A percentile compares a stretch with the other conserved stretches of the same genome.
Conservation (phyloP, 768 basidiomycete species). For the Boletus reticuloceps region DNA sequence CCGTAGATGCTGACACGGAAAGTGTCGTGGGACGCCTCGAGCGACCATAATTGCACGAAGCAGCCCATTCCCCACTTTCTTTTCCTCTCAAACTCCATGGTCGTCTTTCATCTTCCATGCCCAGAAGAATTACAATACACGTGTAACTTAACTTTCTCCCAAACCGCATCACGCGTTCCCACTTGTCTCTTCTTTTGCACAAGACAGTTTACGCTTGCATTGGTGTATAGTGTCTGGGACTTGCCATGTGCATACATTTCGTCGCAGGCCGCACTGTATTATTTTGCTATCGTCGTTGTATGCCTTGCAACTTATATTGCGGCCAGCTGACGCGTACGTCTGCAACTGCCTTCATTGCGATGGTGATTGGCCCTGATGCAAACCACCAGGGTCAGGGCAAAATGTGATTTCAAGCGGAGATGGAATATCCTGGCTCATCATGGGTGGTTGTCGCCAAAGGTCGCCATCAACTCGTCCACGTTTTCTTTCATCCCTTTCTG, state of each 20-base stretch:
- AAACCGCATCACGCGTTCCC: neutral
- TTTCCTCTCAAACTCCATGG: neutral
- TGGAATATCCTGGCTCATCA: conserved; percentile 14
- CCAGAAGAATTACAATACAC: conserved; percentile 3
- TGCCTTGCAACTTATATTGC: neutral
- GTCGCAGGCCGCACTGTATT: conserved; percentile 12
- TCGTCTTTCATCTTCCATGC: neutral
- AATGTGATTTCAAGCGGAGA: conserved; percentile 28
- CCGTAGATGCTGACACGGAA: conserved; percentile 27
- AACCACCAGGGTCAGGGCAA: neutral
- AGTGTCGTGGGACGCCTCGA: conserved; percentile 11
- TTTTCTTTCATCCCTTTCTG: conserved; percentile 17
- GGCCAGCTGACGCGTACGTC: too few relatives aligned
- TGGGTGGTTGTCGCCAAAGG: conserved; percentile 10
- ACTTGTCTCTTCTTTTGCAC: neutral
- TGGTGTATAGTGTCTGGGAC: neutral
- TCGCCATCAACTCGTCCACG: conserved; percentile 7
- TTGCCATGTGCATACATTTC: conserved; percentile 1
- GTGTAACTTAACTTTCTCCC: conserved; percentile 14
- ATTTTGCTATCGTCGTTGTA: neutral
- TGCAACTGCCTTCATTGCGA: too few relatives aligned
- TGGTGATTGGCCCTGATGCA: too few relatives aligned
- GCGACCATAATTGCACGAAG: conserved; percentile 6
- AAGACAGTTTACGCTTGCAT: neutral
- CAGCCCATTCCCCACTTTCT: neutral